Base-by-base conservation (phyloP, 163 green algal genomes). In the Scenedesmus sp. region DNA sequence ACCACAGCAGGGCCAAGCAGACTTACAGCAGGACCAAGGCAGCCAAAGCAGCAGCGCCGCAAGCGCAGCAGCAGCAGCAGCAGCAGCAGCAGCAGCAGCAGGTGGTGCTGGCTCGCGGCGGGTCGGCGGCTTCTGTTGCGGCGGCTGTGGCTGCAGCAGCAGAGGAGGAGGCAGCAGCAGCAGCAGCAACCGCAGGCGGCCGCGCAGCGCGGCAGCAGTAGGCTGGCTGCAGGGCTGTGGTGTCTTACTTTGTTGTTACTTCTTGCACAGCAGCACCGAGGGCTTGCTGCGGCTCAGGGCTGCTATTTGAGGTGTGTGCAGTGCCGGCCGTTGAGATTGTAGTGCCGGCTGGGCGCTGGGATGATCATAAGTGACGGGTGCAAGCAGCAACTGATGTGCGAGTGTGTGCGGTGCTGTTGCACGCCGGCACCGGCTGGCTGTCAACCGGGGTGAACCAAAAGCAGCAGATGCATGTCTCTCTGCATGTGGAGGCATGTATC, bases 1-100 rank as follows among this genome's bases (percentile, higher is more conserved):
- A 96, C 89, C 82, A 81, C 10, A 86, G 13, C 81, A 85, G 94
- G 34, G 93, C 93, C 3, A 93, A 94, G 64, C 62, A 62, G 54
- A 62, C 54, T 4, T 93, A 93, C 64, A 70, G 70, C 83, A 67
- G 86, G 89, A 12, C 3, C 15, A 59, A 90, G 62, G 55, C 52
- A 34, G 55, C 59, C 0, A n/a, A 79, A n/a, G 16, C 55, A 54
- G 16, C 55, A 54, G 34, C 57, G 20, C 66, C 26, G 26, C 4
- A 12, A 64, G n/a, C 79, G 81, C 76, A 86, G 82, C 84, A 86
- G 82, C 82, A 2, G 20, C 86, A 90, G 59, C 34, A 77, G 54
- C 60, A 89, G 46, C 15, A 73, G 62, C 73, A 86, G 62, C 84
- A 89, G 7, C 23, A 64, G 87, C 73, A 86, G 73, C 87, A 90